Base-by-base conservation (phyloP, 495 filamentous ascomycete species). In the Parmelia sp. region DNA sequence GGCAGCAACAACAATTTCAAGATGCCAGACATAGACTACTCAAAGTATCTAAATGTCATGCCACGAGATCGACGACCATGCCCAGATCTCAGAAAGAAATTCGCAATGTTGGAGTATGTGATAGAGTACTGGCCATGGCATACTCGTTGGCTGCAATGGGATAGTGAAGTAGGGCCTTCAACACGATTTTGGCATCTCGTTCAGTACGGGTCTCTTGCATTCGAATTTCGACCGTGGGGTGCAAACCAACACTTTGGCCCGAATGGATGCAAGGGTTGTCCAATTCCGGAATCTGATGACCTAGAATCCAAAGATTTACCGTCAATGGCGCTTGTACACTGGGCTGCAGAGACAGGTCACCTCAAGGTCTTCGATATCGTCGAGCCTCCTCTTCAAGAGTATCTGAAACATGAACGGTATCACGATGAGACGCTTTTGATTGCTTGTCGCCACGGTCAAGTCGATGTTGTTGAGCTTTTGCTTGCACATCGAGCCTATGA, bases 201-300 rank as follows among this genome's bases (percentile, higher is more conserved):
- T 9, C 33, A 55, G 27, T 17, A 61, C 62, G 60, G 61, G 14
- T 19, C 25, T 31, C 47, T 64, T 6, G 10, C 40, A 29, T 67
- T 67, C 39, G 57, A 65, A n/a, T 36, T 68, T 27, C 58, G 66
- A 33, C 66, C 66, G 0, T 68, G 66, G 66, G 66, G 62, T 27
- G 10, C 15, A 8, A 65, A 64, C 56, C 29, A 65, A 31, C 61
- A 65, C 33, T 62, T 47, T 62, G 58, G 64, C 3, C 36, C 36
- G 11, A 33, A 45, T 44, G 64, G 64, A 21, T 66, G 58, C 49
- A 61, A 33, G 23, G 58, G 42, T 17, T 62, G 64, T 61, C 45
- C 64, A 9, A 27, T 27, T 5, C 11, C 36, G 10, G 45, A 29
- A 0, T 27, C 11, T 12, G n/a, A 25, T 23, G 31, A 61, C 3